These are phyloP conservation scores for Globisporangium okanoganense DNA, from an alignment of 352 stramenopile genomes.

Conservation along the genomic window DNA sequence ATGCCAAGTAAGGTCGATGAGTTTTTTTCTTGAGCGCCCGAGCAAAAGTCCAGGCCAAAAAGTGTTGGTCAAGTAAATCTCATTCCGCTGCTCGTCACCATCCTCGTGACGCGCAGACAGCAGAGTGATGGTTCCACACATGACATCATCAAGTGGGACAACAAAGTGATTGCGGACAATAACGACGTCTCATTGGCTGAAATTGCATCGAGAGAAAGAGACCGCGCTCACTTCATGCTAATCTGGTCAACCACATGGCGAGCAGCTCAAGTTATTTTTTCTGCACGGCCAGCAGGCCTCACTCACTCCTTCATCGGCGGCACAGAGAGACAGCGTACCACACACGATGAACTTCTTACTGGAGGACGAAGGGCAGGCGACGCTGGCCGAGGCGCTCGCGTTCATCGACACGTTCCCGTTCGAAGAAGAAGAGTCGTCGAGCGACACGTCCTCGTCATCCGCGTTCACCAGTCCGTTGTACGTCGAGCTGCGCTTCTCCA, in stretches of 20 bases:
- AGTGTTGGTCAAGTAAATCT: too few relatives aligned
- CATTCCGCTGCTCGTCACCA: too few relatives aligned
- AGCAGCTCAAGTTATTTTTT: not conserved
- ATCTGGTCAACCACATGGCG: not conserved
- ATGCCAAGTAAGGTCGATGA: too few relatives aligned
- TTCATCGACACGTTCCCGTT: conserved; percentile 12
- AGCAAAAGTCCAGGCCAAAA: too few relatives aligned
- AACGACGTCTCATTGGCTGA: not conserved
- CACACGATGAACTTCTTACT: conserved; percentile 10
- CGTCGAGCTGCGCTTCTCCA: not conserved
- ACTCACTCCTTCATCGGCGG: not conserved
- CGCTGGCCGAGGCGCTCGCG: conserved; percentile 7
- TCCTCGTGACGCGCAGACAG: too few relatives aligned
- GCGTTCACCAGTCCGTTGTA: not conserved
- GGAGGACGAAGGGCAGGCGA: conserved; percentile 5
- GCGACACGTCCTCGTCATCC: not conserved
- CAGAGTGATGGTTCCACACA: not conserved
- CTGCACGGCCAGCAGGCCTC: not conserved
- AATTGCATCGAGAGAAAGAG: not conserved
- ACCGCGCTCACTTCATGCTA: too few relatives aligned
- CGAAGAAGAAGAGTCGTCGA: not conserved
- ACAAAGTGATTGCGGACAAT: not conserved
- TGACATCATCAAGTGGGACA: not conserved
- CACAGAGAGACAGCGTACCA: not conserved
- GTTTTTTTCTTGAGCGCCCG: too few relatives aligned